Conservation (phyloP, 2,329 filamentous ascomycete species). For the Scopulariopsis brevicaulis region DNA sequence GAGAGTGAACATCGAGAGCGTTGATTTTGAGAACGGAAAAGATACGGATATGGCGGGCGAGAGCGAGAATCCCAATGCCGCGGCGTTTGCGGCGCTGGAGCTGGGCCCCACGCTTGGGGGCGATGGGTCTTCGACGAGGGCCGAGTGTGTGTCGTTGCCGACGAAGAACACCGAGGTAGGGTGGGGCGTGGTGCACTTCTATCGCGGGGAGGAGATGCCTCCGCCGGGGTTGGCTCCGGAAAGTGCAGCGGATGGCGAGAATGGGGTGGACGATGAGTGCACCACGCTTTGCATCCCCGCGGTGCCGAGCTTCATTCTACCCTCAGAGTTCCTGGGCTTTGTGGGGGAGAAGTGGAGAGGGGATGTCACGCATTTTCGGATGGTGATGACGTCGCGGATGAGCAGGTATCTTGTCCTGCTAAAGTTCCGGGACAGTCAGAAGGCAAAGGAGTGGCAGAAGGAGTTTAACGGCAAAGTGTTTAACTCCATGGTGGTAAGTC, state of each 20-base stretch:
- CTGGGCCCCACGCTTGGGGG: conserved; percentile 43
- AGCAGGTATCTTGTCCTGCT: conserved; percentile 93
- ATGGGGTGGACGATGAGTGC: conserved; percentile 39
- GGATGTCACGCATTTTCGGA: conserved; percentile 83
- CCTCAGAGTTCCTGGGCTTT: conserved; percentile 83
- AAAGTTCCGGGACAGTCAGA: conserved; percentile 71
- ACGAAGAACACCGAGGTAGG: conserved; percentile 66
- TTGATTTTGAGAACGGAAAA: conserved; percentile 49
- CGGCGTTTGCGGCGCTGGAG: conserved; percentile 36
- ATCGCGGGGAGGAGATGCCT: conserved; percentile 72
- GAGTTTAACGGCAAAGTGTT: conserved; percentile 92
- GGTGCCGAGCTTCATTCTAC: conserved; percentile 87
- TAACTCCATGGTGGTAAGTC: conserved; percentile 70
- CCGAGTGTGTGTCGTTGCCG: conserved; percentile 61
- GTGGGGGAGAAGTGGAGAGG: conserved; percentile 79
- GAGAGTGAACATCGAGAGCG: conserved; percentile 65
- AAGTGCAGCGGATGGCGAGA: conserved; percentile 12
- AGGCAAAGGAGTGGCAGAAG: conserved; percentile 68
- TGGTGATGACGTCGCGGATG: conserved; percentile 80
- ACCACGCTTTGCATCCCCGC: conserved; percentile 88
- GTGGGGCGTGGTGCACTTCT: conserved; percentile 91
- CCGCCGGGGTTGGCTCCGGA: conserved; percentile 24
- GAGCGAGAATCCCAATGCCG: conserved; percentile 21
- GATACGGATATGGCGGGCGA: conserved; percentile 18
- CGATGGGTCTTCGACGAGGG: conserved; percentile 70